These are phyloP conservation scores for Byssothecium circinans DNA, from an alignment of 2,329 filamentous ascomycete species.

Conservation along the genomic window DNA sequence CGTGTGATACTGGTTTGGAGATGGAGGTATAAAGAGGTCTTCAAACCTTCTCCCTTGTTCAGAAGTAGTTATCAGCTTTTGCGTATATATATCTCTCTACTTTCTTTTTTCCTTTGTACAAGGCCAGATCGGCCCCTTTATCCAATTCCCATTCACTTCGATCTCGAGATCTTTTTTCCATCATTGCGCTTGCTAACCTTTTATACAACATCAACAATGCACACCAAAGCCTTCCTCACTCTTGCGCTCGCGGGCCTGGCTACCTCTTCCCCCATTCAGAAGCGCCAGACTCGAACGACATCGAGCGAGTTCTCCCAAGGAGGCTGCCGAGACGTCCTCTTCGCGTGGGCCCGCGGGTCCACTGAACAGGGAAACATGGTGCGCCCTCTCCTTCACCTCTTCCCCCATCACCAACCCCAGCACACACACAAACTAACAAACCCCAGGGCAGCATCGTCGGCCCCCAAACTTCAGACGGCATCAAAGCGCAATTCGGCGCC, in stretches of 20 bases:
- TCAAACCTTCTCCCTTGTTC: background rate
- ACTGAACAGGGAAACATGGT: constrained; percentile 55
- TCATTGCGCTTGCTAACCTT: background rate
- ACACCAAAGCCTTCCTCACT: constrained; percentile 26
- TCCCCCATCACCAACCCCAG: background rate
- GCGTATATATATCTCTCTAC: background rate
- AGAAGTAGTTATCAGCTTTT: background rate
- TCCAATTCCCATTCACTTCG: background rate
- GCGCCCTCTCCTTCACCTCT: constrained; percentile 30
- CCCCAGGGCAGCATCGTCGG: constrained; percentile 41
- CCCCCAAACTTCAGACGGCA: constrained; percentile 34
- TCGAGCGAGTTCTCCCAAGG: constrained; percentile 46
- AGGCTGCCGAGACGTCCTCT: constrained; percentile 47
- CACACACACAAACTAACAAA: constrained; percentile 10
- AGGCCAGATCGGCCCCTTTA: too few relatives aligned
- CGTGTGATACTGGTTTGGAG: background rate
- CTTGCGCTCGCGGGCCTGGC: constrained; percentile 25
- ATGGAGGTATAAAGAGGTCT: constrained; percentile 4
- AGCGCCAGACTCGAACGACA: constrained; percentile 29
- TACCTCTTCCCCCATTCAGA: constrained; percentile 24
- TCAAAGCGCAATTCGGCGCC: constrained; percentile 30
- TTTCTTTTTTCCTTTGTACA: background rate
- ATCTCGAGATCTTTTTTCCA: background rate
- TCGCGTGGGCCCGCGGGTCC: constrained; percentile 55
- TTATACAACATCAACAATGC: too few relatives aligned